These are phyloP conservation scores for Ustilago hordei DNA, from an alignment of 1,284 basidiomycete genomes.

Conservation along the genomic window DNA sequence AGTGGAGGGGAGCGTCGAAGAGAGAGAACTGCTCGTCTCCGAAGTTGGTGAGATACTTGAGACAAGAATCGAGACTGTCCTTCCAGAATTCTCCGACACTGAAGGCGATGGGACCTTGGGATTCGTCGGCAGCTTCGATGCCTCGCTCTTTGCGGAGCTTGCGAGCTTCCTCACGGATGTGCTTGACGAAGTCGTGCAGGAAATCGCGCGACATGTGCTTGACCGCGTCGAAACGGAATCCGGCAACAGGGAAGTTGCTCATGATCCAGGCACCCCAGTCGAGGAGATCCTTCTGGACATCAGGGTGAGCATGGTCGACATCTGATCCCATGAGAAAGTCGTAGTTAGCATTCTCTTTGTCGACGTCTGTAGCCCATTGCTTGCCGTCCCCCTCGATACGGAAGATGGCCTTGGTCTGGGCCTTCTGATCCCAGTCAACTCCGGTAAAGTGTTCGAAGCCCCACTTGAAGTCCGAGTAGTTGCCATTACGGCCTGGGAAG, in stretches of 20 bases:
- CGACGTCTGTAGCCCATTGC: conserved; percentile 71
- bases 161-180: conserved; percentile 71
- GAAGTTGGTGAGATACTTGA: conserved; percentile 70
- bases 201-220: conserved; percentile 70
- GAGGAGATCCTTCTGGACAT: conserved; percentile 73
- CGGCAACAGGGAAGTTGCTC: conserved; percentile 57
- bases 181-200: conserved; percentile 74
- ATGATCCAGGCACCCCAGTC: conserved; percentile 75
- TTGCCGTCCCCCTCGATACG: conserved; percentile 73
- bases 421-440: conserved; percentile 85
- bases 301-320: conserved; percentile 86
- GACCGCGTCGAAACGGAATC: conserved; percentile 65
- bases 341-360: conserved; percentile 71
- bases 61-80: conserved; percentile 48
- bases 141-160: conserved; percentile 51
- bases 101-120: conserved; percentile 53
- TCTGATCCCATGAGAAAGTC: conserved; percentile 71
- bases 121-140: conserved; percentile 51
- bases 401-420: conserved; percentile 76
- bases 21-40: conserved; percentile 74
- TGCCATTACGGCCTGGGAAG: conserved; percentile 81
- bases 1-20: conserved; percentile 75
- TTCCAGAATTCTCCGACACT: conserved; percentile 64
- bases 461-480: conserved; percentile 74
- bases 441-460: conserved; percentile 73